phyloP scores from a whole-genome alignment of 441 rosid genomes.

The Dalechampia spathulata region DNA sequence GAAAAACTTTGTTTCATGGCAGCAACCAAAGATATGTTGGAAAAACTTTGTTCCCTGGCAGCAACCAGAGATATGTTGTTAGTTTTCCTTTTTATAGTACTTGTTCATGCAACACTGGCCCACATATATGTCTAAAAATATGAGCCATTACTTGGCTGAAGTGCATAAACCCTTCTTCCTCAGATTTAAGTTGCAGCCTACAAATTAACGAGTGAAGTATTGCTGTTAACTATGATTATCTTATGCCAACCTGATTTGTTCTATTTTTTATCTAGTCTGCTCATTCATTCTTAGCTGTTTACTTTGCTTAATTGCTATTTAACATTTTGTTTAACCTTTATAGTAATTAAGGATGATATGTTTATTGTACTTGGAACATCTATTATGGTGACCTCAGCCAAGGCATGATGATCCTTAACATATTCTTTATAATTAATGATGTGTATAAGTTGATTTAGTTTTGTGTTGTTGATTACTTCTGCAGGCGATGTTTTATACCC shows the following conservation, averaged over 20 bases:
- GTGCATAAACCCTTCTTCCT: neutral
- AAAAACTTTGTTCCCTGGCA: too few species aligned
- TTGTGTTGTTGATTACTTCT: slow-evolving; percentile 1
- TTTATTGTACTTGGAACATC: neutral
- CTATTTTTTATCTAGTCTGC: neutral
- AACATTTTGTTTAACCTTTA: too few species aligned
- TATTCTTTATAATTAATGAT: neutral
- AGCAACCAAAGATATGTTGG: too few species aligned
- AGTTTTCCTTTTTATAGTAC: neutral
- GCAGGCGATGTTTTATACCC: slow-evolving; percentile 92
- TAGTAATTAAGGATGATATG: neutral
- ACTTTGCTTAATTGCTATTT: neutral
- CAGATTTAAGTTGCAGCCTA: neutral
- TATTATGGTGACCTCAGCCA: neutral
- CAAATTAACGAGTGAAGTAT: neutral
- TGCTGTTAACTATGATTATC: neutral
- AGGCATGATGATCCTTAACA: neutral
- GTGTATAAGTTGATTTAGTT: neutral
- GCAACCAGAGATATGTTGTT: neutral
- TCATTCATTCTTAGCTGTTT: neutral
- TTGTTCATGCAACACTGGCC: neutral
- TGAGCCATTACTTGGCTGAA: neutral
- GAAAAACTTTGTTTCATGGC: too few species aligned
- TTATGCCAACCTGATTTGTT: neutral
- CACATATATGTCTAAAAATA: neutral